Evolutionary conservation across 768 basidiomycete species (phyloP), one percentile per base, ranked within the genome.

Genomic region (Mycena haematopus): DNA sequence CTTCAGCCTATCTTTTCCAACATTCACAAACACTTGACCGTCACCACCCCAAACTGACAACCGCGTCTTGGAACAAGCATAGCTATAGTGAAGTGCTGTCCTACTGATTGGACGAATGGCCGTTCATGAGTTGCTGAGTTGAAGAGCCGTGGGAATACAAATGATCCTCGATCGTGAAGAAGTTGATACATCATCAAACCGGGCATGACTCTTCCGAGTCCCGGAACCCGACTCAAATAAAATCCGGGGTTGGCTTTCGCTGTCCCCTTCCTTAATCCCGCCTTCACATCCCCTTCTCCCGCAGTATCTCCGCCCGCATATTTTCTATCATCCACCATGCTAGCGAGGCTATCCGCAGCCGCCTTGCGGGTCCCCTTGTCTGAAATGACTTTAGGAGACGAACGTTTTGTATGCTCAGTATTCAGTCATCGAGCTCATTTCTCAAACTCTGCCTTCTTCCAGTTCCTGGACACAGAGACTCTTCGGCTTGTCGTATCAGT

Each of bases 401-500:
- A 63, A 35, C 44, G 42, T 10, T 53, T 58, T 22, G 62, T 63
- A 55, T 29, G 62, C 21, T 0, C 31, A 2, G 33, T 13, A 9
- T 45, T 10, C 42, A 31, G n/a, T 19, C 21, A 13, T 1, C 35
- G 6, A 24, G 24, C 14, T 15, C 42, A 27, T 36, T 25, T 4
- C 24, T 24, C 27, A n/a, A 54, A 45, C 17, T 31, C 24, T 24
- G 0, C 10, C n/a, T 40, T 1, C 15, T 10, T 27, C 10, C 13
- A 64, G 62, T 42, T 22, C 40, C 27, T 64, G 17, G 57, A 65
- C 29, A 52, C 56, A 49, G 53, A 59, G 15, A 51, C 46, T 24
- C 60, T 65, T 11, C 57, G 50, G 5, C 40, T 65, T 17, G 58
- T 65, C 10, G 42, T 65, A 15, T 49, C 63, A 5, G 58, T 65